phyloP scores from a whole-genome alignment of 805 yeast genomes.

The Candida boidinii region DNA sequence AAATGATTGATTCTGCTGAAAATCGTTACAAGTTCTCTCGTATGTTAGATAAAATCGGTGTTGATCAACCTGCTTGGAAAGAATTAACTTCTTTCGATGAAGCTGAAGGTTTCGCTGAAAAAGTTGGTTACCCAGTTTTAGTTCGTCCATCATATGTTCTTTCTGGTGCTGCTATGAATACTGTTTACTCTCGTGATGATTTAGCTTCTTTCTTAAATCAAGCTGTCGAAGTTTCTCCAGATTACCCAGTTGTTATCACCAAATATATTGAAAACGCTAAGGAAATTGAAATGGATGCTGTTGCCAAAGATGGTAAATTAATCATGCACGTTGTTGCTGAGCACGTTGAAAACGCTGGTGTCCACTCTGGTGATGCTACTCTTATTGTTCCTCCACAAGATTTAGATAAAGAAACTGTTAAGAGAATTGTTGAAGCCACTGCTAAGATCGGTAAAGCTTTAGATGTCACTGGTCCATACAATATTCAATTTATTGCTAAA shows the following conservation, averaged over 20 bases:
- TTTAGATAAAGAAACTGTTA: slow-evolving; percentile 83
- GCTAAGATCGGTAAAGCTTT: slow-evolving; percentile 93
- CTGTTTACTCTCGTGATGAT: slow-evolving; percentile 85
- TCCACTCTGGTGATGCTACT: slow-evolving; percentile 98
- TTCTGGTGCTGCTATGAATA: slow-evolving; percentile 99
- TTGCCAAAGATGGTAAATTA: slow-evolving; percentile 89
- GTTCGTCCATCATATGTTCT: slow-evolving; percentile 97
- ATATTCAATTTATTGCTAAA: slow-evolving; percentile 94
- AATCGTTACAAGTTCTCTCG: slow-evolving; percentile 96
- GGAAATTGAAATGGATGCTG: slow-evolving; percentile 99
- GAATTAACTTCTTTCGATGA: slow-evolving; percentile 89
- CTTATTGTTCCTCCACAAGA: slow-evolving; percentile 96
- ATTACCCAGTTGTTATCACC: slow-evolving; percentile 95
- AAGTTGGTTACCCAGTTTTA: slow-evolving; percentile 87
- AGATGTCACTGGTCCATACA: slow-evolving; percentile 95
- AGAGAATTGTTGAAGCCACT: slow-evolving; percentile 88
- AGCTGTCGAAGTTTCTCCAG: slow-evolving; percentile 96
- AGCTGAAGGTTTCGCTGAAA: slow-evolving; percentile 87
- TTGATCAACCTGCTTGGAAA: slow-evolving; percentile 99
- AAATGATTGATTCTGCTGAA: slow-evolving; percentile 97
- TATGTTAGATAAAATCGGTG: slow-evolving; percentile 93
- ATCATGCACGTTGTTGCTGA: slow-evolving; percentile 97
- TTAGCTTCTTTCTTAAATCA: slow-evolving; percentile 80
- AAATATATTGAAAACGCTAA: slow-evolving; percentile 94
- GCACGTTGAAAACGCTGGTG: slow-evolving; percentile 99